Conservation (phyloP, 805 yeast species). For the Teunomyces tritomae region DNA sequence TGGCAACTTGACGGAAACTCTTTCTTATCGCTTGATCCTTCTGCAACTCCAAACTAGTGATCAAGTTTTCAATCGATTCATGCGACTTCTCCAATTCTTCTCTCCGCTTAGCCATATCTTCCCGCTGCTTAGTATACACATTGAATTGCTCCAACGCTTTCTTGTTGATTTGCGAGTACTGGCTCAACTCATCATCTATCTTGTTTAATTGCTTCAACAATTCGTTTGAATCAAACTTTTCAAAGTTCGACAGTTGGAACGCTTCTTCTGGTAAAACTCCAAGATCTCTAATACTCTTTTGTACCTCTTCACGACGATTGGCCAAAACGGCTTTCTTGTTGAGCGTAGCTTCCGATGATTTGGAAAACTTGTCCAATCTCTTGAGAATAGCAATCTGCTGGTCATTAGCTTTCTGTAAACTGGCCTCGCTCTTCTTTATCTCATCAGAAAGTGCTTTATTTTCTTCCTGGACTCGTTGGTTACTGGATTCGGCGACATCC, state of each 20-base stretch:
- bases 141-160: constrained; percentile 84
- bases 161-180: constrained; percentile 77
- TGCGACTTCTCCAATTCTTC: constrained; percentile 69
- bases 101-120: constrained; percentile 61
- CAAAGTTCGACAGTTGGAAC: constrained; percentile 43
- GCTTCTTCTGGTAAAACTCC: constrained; percentile 93
- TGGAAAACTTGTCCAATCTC: constrained; percentile 59
- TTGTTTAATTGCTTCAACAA: constrained; percentile 52
- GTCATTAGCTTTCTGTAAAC: constrained; percentile 50
- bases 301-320: constrained; percentile 67
- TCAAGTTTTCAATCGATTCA: constrained; percentile 68
- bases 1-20: constrained; percentile 74
- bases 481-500: constrained; percentile 25
- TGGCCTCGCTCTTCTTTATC: constrained; percentile 33
- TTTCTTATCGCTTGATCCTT: constrained; percentile 79
- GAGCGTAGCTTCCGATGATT: constrained; percentile 60
- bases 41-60: constrained; percentile 65
- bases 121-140: constrained; percentile 70
- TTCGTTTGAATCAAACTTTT: constrained; percentile 46
- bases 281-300: constrained; percentile 69
- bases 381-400: constrained; percentile 54
- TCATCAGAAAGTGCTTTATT: constrained; percentile 27
- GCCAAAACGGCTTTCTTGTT: constrained; percentile 59
- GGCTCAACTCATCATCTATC: constrained; percentile 55
- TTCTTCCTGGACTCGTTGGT: constrained; percentile 22